A percentile compares a stretch with the other conserved stretches of the same genome.
Evolutionary conservation across 1,139 yeast species (phyloP).

Genomic region (Pichia sp.): DNA sequence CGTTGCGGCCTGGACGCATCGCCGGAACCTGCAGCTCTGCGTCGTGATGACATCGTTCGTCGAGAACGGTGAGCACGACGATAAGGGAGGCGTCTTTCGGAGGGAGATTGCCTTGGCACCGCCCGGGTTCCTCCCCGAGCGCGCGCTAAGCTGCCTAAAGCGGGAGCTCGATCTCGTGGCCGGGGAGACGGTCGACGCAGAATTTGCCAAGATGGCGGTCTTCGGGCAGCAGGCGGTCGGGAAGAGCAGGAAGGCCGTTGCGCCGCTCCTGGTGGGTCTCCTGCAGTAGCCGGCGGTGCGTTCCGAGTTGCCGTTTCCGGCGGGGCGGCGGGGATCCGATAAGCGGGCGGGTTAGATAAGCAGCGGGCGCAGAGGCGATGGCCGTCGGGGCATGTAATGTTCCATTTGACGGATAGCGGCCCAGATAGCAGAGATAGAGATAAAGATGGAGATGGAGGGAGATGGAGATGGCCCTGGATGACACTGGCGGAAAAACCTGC

Average conservation of each 20-base stretch:
- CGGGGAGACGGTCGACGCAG: not conserved
- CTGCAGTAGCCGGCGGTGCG: not conserved
- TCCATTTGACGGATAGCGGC: too few relatives aligned
- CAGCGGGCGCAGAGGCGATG: too few relatives aligned
- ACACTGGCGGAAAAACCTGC: too few relatives aligned
- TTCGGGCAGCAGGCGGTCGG: not conserved
- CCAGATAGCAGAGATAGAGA: too few relatives aligned
- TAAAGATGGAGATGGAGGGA: too few relatives aligned
- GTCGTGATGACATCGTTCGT: conserved; percentile 3
- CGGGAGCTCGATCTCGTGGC: not conserved
- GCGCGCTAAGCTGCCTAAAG: not conserved
- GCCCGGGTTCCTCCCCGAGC: not conserved
- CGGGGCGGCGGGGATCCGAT: not conserved
- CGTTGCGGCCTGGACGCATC: conserved; percentile 21
- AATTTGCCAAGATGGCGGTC: not conserved
- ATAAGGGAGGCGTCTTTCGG: not conserved
- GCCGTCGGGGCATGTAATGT: too few relatives aligned
- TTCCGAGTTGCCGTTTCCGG: not conserved
- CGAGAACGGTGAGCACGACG: too few relatives aligned
- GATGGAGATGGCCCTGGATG: too few relatives aligned
- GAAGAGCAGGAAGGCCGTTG: not conserved
- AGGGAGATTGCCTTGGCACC: not conserved
- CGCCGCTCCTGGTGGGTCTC: not conserved
- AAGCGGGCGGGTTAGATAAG: too few relatives aligned
- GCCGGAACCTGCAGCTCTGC: conserved; percentile 23